A percentile compares a stretch with the other conserved stretches of the same genome.
Evolutionary conservation across 306 rosid genomes (phyloP).

Genomic region (Casuarina cunninghamiana): DNA sequence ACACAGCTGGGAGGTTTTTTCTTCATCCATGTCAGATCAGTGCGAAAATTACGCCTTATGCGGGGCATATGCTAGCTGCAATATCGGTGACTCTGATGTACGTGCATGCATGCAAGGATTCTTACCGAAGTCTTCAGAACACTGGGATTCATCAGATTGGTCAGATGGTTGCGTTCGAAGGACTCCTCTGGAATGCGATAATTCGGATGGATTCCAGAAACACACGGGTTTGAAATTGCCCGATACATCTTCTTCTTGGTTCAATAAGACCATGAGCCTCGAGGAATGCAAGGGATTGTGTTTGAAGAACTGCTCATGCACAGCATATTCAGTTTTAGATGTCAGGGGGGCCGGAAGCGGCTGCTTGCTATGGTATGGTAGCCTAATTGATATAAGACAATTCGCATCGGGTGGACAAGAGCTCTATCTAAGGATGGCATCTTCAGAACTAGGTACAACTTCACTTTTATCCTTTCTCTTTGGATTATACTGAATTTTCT

Average conservation of each 20-base stretch:
- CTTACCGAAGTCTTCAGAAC: neutral
- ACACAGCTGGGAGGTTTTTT: constrained; percentile 13
- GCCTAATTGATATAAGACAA: constrained; percentile 31
- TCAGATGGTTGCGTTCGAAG: constrained; percentile 30
- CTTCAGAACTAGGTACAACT: neutral
- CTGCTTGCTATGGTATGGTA: constrained; percentile 37
- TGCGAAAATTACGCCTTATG: constrained; percentile 34
- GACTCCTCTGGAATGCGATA: constrained; percentile 15
- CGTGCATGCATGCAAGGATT: constrained; percentile 34
- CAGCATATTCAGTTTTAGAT: constrained; percentile 31
- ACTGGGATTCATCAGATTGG: constrained; percentile 14
- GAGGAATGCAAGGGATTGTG: constrained; percentile 36
- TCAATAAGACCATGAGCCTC: constrained; percentile 9
- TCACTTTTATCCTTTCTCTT: neutral
- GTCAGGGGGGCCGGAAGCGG: constrained; percentile 36
- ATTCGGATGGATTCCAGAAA: constrained; percentile 19
- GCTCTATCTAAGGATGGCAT: neutral
- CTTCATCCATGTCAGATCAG: neutral
- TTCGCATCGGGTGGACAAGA: constrained; percentile 37
- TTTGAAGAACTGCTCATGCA: constrained; percentile 34
- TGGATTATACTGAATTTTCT: constrained; percentile 9
- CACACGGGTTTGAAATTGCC: constrained; percentile 24
- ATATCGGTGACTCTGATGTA: neutral
- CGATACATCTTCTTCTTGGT: constrained; percentile 39
- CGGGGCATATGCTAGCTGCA: constrained; percentile 28